Evolutionary conservation across 2,329 filamentous ascomycete genomes (phyloP), one percentile per base, ranked within the genome.

Genomic region (Aspergillus nomiae): DNA sequence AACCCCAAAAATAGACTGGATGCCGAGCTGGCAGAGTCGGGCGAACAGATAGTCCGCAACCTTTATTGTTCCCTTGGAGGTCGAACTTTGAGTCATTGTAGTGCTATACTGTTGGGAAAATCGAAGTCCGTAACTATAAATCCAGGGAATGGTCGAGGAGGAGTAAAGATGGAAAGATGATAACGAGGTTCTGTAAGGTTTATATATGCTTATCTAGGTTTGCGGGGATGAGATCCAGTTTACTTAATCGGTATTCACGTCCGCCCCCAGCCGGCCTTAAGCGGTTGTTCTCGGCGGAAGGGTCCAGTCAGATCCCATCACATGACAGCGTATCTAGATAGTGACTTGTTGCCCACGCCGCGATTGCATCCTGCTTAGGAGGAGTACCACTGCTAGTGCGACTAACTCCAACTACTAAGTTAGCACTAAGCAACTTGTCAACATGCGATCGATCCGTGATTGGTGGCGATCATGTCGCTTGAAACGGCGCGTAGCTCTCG

Each of bases 31-130:
- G n/a, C 32, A 11, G 32, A 55, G 51, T 24, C 51, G 51, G 6
- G 51, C 30, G 30, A 55, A 55, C 19, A 55, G 21, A 55, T 55
- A 55, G 51, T 55, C 34, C 32, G 51, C 32, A 16, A 55, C n/a
- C 21, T 38, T 55, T 32, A 32, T 32, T 9, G 28, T 51, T n/a
- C 28, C 16, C 28, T 30, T 24, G 5, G 48, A 11, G 32, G 30
- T 38, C 11, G 51, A 55, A 38, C 26, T n/a, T 12, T 55, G 32
- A 16, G 51, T 38, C 51, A 55, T 54, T 21, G 32, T 54, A 21
- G 32, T 26, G 14, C 46, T 34, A 19, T 38, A 21, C 19, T 4
- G 12, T 26, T 36, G n/a, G 32, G n/a, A 0, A 3, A 5, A 14
- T 41, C 16, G 3, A 41, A 14, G 19, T 30, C 4, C 9, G 50